Conservation (phyloP, 306 rosid species). For the Cercis canadensis region DNA sequence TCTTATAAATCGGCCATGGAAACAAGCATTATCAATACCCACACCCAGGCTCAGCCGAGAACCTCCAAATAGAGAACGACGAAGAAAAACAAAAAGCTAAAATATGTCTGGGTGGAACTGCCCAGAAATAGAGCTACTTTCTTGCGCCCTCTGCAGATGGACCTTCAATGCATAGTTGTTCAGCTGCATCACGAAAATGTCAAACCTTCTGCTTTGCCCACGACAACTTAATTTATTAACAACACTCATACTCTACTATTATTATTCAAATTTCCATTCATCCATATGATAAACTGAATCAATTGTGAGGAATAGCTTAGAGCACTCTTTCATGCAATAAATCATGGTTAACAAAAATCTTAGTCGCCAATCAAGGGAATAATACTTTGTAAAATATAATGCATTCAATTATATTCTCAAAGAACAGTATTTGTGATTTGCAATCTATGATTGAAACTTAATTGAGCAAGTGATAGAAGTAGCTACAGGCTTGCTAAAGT, state of each 20-base stretch:
- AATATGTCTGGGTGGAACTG: constrained; percentile 42
- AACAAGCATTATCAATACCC: neutral
- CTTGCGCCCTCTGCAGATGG: constrained; percentile 52
- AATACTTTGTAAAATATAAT: no score
- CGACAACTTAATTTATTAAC: neutral
- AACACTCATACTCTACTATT: no score
- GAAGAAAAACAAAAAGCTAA: constrained; percentile 13
- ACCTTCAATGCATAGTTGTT: constrained; percentile 47
- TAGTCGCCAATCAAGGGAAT: neutral
- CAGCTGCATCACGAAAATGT: constrained; percentile 35
- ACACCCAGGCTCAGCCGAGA: neutral
- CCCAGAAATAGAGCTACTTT: constrained; percentile 36
- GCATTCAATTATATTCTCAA: no score
- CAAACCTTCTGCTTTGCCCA: neutral
- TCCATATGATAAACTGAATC: neutral
- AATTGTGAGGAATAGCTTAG: neutral
- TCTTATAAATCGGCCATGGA: no score
- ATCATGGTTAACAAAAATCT: no score
- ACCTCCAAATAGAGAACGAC: neutral
- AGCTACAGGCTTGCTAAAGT: no score
- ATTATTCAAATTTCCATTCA: neutral
- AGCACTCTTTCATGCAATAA: neutral
- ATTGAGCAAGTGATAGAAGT: no score
- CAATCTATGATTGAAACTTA: no score
- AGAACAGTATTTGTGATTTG: no score